A percentile compares a stretch with the other conserved stretches of the same genome.
phyloP scores from a whole-genome alignment of 805 yeast species.

The Metschnikowia chrysomelidarum region DNA sequence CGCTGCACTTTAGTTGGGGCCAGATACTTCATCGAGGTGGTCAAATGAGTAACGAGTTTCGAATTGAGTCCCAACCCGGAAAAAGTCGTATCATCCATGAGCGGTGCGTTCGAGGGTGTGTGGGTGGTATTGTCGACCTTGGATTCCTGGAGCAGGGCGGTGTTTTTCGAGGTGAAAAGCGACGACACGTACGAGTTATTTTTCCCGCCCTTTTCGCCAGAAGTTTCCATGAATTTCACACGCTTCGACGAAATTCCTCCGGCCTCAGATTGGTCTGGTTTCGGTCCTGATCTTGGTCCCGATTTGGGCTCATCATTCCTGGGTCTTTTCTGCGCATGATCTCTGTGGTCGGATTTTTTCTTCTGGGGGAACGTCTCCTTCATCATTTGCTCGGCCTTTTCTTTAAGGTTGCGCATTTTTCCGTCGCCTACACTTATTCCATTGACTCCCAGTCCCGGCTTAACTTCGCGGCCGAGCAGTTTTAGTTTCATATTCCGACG shows the following conservation, averaged over 20 bases:
- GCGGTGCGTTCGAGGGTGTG: constrained; percentile 83
- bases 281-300: constrained; percentile 5
- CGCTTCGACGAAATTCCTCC: constrained; percentile 10
- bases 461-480: constrained; percentile 43
- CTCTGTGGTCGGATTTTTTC: constrained; percentile 5
- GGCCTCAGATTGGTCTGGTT: constrained; percentile 1
- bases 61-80: constrained; percentile 66
- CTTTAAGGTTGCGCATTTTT: constrained; percentile 6
- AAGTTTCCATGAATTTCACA: constrained; percentile 40
- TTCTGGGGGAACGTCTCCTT: constrained; percentile 10
- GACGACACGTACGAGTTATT: constrained; percentile 78
- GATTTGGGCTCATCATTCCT: background rate
- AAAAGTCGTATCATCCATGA: constrained; percentile 67
- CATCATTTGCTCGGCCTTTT: constrained; percentile 12
- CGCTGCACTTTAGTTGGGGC: constrained; percentile 89
- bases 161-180: constrained; percentile 52
- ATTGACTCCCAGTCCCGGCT: constrained; percentile 33
- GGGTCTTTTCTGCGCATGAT: constrained; percentile 1
- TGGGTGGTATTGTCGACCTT: constrained; percentile 37
- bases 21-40: constrained; percentile 51
- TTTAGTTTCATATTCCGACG: constrained; percentile 60
- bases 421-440: constrained; percentile 18
- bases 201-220: constrained; percentile 53
- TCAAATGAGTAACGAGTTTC: constrained; percentile 51
- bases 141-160: constrained; percentile 54